phyloP scores from a whole-genome alignment of 306 rosid species.

The Amphicarpaea edgeworthii region DNA sequence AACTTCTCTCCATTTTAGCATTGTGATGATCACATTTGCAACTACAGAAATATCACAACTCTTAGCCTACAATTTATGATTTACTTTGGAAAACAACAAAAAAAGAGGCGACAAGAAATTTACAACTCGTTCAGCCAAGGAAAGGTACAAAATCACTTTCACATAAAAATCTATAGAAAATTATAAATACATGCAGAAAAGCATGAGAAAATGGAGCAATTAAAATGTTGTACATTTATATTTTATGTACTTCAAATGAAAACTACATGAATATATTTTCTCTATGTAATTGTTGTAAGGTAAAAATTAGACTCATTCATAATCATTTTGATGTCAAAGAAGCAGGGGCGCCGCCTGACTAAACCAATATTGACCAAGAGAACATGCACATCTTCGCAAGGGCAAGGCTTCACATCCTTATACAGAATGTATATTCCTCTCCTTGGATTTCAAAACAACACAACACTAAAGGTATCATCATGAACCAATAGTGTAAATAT shows the following conservation, averaged over 20 bases:
- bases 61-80: no score
- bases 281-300: neutral
- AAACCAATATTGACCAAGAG: constrained; percentile 81
- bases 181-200: neutral
- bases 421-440: constrained; percentile 71
- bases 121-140: neutral
- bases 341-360: constrained; percentile 52
- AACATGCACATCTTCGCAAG: constrained; percentile 79
- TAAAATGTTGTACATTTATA: constrained; percentile 6
- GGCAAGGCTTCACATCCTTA: constrained; percentile 80
- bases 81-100: no score
- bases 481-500: neutral
- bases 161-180: neutral
- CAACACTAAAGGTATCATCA: neutral
- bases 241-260: constrained; percentile 13
- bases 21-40: no score
- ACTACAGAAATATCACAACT: no score
- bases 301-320: neutral
- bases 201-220: neutral
- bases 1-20: no score
- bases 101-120: neutral
- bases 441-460: constrained; percentile 47
- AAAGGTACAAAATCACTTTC: neutral
- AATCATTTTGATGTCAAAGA: constrained; percentile 51
- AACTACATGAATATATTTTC: constrained; percentile 5